A percentile compares a stretch with the other conserved stretches of the same genome.
Evolutionary conservation across 106 monocot species (phyloP).

Genomic region (Allium cepa): DNA sequence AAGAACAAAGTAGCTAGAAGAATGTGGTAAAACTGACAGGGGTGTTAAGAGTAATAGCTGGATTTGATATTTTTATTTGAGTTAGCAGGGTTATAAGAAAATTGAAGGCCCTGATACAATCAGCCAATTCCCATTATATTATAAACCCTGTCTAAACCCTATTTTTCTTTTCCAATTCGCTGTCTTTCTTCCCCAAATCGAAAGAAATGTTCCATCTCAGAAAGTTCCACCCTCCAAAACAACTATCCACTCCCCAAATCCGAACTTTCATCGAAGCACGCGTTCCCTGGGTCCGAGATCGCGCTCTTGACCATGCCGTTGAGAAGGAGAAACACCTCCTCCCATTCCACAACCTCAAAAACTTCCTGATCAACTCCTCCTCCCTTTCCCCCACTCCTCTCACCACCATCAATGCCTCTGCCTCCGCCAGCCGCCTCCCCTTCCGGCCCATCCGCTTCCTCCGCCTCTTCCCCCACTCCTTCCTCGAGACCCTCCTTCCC

Average conservation of each 20-base stretch:
- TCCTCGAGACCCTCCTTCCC: slow-evolving; percentile 3
- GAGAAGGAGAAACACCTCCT: slow-evolving; percentile 89
- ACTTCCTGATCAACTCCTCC: slow-evolving; percentile 43
- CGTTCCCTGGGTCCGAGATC: slow-evolving; percentile 69
- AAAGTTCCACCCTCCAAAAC: slow-evolving; percentile 4
- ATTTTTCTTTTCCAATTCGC: background rate
- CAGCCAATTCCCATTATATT: too few relatives aligned
- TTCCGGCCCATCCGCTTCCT: slow-evolving; percentile 74
- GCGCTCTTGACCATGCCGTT: slow-evolving; percentile 90
- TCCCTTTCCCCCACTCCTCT: slow-evolving; percentile 12
- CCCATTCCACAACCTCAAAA: slow-evolving; percentile 72
- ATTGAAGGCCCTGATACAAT: too few relatives aligned
- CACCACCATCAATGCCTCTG: slow-evolving; percentile 27
- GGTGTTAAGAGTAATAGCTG: too few relatives aligned
- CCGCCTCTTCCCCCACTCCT: slow-evolving; percentile 48
- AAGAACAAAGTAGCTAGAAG: too few relatives aligned
- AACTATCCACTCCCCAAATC: background rate
- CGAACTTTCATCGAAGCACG: slow-evolving; percentile 59
- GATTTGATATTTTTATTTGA: too few relatives aligned
- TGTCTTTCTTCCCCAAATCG: background rate
- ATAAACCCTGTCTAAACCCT: too few relatives aligned
- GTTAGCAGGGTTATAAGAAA: too few relatives aligned
- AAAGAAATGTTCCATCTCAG: background rate
- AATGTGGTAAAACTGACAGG: too few relatives aligned
- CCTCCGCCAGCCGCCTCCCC: slow-evolving; percentile 62